Percentiles rank a stretch among this genome's conserved stretches.
These are phyloP conservation scores for Tephrocybe sp. DNA, from an alignment of 768 basidiomycete genomes.

Conservation along the genomic window DNA sequence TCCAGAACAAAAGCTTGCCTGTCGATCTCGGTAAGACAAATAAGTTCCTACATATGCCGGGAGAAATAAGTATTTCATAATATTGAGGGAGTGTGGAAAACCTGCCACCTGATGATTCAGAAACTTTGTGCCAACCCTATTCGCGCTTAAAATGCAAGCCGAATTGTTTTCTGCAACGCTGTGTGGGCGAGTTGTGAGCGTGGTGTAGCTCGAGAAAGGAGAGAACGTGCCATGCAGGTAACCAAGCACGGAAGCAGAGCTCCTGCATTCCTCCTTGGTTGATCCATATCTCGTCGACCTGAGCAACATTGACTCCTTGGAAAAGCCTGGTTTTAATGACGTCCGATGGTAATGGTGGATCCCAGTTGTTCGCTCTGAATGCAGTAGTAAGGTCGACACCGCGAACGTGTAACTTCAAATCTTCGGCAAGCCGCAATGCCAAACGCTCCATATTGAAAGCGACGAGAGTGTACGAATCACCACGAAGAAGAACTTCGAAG, in stretches of 20 bases:
- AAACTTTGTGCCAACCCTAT: constrained; percentile 21
- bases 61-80: not conserved
- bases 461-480: constrained; percentile 21
- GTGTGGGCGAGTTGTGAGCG: not conserved
- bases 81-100: not conserved
- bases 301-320: constrained; percentile 9
- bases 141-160: constrained; percentile 2
- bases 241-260: constrained; percentile 38
- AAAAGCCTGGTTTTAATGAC: constrained; percentile 22
- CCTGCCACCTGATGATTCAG: constrained; percentile 23
- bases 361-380: constrained; percentile 16
- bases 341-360: constrained; percentile 25
- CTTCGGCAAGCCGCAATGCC: constrained; percentile 30
- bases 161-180: constrained; percentile 24
- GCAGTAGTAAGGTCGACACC: constrained; percentile 40
- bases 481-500: constrained; percentile 19
- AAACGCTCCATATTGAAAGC: constrained; percentile 37
- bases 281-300: constrained; percentile 31
- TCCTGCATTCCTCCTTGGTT: constrained; percentile 20
- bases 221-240: constrained; percentile 31
- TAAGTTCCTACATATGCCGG: constrained; percentile 25
- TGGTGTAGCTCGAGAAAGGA: not conserved
- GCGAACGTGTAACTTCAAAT: constrained; percentile 24
- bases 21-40: constrained; percentile 28
- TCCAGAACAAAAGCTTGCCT: constrained; percentile 33